phyloP scores from a whole-genome alignment of 257 asterid genomes.

The Jacaranda copaia region DNA sequence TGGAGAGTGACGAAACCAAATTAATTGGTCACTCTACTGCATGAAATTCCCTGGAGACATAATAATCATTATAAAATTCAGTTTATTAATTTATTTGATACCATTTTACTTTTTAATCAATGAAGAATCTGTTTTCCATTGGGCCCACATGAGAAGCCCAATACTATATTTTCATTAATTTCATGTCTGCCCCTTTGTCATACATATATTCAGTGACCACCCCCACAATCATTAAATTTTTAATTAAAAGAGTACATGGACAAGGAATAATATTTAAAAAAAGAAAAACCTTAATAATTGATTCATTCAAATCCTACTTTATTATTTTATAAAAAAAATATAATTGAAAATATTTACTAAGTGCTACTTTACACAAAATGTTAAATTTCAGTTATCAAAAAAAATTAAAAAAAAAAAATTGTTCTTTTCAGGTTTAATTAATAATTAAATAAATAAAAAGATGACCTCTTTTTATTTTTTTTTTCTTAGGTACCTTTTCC shows the following conservation, averaged over 20 bases:
- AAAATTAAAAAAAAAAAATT: too few relatives aligned
- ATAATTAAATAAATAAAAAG: background rate
- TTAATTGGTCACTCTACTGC: too few relatives aligned
- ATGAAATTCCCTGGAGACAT: too few relatives aligned
- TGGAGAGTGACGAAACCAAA: too few relatives aligned
- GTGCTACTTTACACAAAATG: background rate
- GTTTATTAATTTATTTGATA: too few relatives aligned
- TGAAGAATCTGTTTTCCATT: conserved; percentile 5
- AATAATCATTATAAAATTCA: too few relatives aligned
- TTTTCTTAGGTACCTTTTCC: conserved; percentile 33
- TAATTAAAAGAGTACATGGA: conserved; percentile 15
- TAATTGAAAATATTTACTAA: background rate
- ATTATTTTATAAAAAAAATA: background rate
- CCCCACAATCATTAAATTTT: conserved; percentile 32
- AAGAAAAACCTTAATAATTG: background rate
- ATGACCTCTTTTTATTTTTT: conserved; percentile 14
- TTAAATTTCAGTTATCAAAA: too few relatives aligned
- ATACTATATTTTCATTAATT: conserved; percentile 38
- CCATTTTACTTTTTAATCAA: background rate
- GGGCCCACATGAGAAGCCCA: conserved; percentile 39
- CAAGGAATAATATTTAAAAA: background rate
- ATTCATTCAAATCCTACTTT: background rate
- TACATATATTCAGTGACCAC: conserved; percentile 27
- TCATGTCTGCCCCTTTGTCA: conserved; percentile 46
- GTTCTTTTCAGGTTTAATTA: background rate